Base-by-base conservation (phyloP, 1,284 basidiomycete genomes). In the Volvariella volvacea region DNA sequence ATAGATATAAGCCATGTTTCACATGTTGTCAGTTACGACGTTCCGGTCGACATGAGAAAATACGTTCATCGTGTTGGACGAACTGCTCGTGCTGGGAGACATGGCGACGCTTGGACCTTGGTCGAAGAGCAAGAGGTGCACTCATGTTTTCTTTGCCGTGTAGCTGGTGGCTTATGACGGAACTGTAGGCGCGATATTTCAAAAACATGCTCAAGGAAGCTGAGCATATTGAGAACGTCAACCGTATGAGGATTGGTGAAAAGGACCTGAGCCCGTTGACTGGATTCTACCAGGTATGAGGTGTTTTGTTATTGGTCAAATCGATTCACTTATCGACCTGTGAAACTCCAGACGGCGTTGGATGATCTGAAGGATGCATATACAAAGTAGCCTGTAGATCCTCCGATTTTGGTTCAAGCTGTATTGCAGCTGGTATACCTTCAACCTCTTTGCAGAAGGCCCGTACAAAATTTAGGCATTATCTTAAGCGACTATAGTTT, bases 1-100 rank as follows among this genome's bases (percentile, higher is more conserved):
- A 92, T 98, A 48, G 96, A 99, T 61, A 86, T 99, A 47, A 88
- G 84, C 41, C 79, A 89, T 48, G 92, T 98, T 37, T 78, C 81
- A 9, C 88, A 97, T 63, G 95, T 98, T 22, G 78, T 99, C 32
- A 92, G 83, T 51, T 98, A 98, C 63, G 95, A 98, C 62, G 83
- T 83, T 2, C 94, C 95, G 1, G 77, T 97, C n/a, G 95, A 98
- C 59, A 90, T 96, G 77, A 80, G 91, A 41, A 98, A 98, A 64
- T 98, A 99, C 58, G 90, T 99, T 15, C 95, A 99, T 62, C 84
- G 95, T 39, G 93, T 93, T 0, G 95, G 95, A 15, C 76, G 95
- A 32, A 98, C 95, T 1, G 95, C 95, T 2, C 79, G 95, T 48
- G 95, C 95, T 1, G 92, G 92, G 1, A 74, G 88, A 38, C 65